These are phyloP conservation scores for Amauroascus verrucosus DNA, from an alignment of 2,329 filamentous ascomycete genomes.

Conservation along the genomic window DNA sequence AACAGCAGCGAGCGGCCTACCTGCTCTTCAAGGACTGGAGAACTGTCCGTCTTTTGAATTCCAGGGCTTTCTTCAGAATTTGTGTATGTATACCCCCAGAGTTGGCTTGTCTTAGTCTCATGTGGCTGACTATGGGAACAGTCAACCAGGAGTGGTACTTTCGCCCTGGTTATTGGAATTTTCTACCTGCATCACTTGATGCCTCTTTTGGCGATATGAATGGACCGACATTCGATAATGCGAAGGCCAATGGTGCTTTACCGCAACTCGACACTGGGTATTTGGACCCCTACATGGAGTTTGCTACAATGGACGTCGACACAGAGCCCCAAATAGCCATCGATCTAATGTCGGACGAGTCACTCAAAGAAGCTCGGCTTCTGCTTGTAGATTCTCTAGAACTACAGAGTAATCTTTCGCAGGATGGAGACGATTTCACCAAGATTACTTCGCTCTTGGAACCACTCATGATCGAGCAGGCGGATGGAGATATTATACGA, in stretches of 20 bases:
- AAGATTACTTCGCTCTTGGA: constrained; percentile 14
- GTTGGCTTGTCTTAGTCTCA: not conserved
- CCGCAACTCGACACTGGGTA: too few relatives aligned
- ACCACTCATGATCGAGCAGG: constrained; percentile 15
- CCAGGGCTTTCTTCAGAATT: not conserved
- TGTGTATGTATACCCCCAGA: constrained; percentile 3
- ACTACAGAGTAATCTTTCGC: not conserved
- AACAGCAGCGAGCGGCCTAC: not conserved
- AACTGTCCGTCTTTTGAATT: constrained; percentile 6
- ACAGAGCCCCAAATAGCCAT: not conserved
- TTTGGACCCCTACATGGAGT: too few relatives aligned
- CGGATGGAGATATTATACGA: constrained; percentile 16
- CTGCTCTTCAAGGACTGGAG: not conserved
- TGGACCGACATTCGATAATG: too few relatives aligned
- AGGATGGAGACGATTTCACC: not conserved
- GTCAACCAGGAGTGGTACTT: not conserved
- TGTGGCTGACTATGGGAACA: not conserved
- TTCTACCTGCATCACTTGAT: too few relatives aligned
- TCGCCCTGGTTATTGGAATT: too few relatives aligned
- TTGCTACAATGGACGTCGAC: not conserved
- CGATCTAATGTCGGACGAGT: not conserved
- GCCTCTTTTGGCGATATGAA: too few relatives aligned
- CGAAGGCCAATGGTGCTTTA: too few relatives aligned
- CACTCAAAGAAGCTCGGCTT: constrained; percentile 2
- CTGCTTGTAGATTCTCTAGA: constrained; percentile 8